phyloP scores from a whole-genome alignment of 1,284 basidiomycete species.

The Moesziomyces globuligerus region DNA sequence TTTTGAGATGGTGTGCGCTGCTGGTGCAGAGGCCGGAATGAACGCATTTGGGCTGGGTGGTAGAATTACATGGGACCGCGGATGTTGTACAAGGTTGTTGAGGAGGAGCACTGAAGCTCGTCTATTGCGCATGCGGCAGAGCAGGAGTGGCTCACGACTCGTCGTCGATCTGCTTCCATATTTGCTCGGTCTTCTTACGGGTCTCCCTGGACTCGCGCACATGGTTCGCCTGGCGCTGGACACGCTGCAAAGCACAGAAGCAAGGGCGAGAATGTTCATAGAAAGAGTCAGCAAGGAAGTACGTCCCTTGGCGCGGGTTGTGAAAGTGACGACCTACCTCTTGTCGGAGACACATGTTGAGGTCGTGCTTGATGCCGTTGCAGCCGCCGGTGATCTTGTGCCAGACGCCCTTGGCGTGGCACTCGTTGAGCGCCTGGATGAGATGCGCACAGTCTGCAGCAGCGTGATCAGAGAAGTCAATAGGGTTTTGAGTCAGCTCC shows the following conservation, averaged over 20 bases:
- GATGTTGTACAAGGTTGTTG: slow-evolving; percentile 10
- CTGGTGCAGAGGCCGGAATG: no score
- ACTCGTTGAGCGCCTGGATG: slow-evolving; percentile 51
- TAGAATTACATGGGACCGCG: slow-evolving; percentile 11
- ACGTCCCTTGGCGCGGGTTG: neutral
- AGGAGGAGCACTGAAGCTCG: neutral
- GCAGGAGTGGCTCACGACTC: slow-evolving; percentile 29
- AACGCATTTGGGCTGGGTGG: slow-evolving; percentile 1
- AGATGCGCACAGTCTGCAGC: slow-evolving; percentile 48
- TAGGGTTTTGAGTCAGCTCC: neutral
- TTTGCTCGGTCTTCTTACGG: slow-evolving; percentile 44
- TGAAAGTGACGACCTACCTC: slow-evolving; percentile 35
- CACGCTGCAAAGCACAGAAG: slow-evolving; percentile 11
- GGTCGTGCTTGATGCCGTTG: slow-evolving; percentile 54
- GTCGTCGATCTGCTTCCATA: slow-evolving; percentile 49
- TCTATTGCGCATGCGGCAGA: no score
- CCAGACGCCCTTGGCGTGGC: slow-evolving; percentile 44
- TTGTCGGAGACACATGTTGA: slow-evolving; percentile 53
- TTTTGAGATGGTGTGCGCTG: no score
- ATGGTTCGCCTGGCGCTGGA: slow-evolving; percentile 40
- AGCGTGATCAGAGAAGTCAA: no score
- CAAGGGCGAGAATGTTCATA: no score
- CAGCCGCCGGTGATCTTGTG: slow-evolving; percentile 53
- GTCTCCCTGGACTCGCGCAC: slow-evolving; percentile 30
- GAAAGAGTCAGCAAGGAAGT: neutral